Percentiles rank a stretch among this genome's conserved stretches.
Evolutionary conservation across 176 grass and related monocot genomes (phyloP).

Genomic region (Oryza brachyantha): DNA sequence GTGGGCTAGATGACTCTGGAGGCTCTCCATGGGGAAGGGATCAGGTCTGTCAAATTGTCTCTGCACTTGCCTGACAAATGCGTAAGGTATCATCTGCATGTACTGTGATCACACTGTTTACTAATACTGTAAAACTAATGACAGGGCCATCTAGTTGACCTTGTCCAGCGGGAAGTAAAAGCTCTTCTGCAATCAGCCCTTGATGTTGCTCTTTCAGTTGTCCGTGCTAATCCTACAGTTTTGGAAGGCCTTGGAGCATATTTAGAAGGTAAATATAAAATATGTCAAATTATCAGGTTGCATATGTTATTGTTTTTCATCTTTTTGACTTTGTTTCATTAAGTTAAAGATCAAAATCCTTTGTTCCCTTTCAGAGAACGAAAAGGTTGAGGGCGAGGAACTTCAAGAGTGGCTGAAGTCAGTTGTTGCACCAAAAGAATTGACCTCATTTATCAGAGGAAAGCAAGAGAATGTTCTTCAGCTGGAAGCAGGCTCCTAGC

Average conservation of each 20-base stretch:
- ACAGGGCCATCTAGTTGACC: slow-evolving; percentile 90
- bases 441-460: slow-evolving; percentile 67
- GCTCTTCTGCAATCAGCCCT: slow-evolving; percentile 75
- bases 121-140: slow-evolving; percentile 31
- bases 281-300: not conserved
- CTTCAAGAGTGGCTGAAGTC: slow-evolving; percentile 96
- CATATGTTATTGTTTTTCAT: not conserved
- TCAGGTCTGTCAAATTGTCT: slow-evolving; percentile 57
- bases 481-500: slow-evolving; percentile 61
- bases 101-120: slow-evolving; percentile 25
- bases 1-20: slow-evolving; percentile 90
- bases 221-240: slow-evolving; percentile 83
- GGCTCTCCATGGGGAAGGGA: slow-evolving; percentile 84
- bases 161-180: slow-evolving; percentile 91
- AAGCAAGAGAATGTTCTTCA: slow-evolving; percentile 59
- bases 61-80: slow-evolving; percentile 21
- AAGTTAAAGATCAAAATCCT: slow-evolving; percentile 2
- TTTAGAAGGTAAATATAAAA: slow-evolving; percentile 90
- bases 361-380: slow-evolving; percentile 61
- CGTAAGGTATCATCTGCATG: slow-evolving; percentile 5
- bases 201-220: slow-evolving; percentile 92
- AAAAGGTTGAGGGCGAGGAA: slow-evolving; percentile 96
- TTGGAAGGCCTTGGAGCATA: slow-evolving; percentile 95
- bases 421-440: slow-evolving; percentile 80
- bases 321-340: slow-evolving; percentile 5